A percentile compares a stretch with the other conserved stretches of the same genome.
phyloP scores from a whole-genome alignment of 768 basidiomycete genomes.

The Pisolithus albus region DNA sequence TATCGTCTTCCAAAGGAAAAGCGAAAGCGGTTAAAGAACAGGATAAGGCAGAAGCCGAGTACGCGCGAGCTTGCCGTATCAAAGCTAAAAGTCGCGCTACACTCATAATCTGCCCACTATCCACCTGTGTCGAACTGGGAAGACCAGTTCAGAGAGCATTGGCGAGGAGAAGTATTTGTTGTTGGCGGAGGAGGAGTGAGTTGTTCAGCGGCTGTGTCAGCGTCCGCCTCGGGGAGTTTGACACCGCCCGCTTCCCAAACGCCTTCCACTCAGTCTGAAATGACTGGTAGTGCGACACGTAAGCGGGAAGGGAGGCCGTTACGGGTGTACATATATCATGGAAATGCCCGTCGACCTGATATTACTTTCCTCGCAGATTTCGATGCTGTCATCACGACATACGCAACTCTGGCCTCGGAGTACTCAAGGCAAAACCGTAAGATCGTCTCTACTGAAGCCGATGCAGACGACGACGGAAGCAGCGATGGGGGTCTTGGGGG shows the following conservation, averaged over 20 bases:
- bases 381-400: conserved; percentile 96
- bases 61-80: conserved; percentile 64
- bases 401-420: conserved; percentile 91
- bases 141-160: conserved; percentile 96
- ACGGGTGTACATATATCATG: conserved; percentile 95
- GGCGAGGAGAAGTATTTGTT: conserved; percentile 81
- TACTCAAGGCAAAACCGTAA: conserved; percentile 83
- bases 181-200: conserved; percentile 64
- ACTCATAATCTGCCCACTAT: conserved; percentile 92
- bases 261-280: conserved; percentile 24
- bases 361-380: conserved; percentile 86
- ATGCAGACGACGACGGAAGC: conserved; percentile 60
- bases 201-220: conserved; percentile 24
- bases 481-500: conserved; percentile 59
- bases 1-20: conserved; percentile 46
- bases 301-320: conserved; percentile 45
- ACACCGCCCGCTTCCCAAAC: conserved; percentile 34
- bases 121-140: conserved; percentile 99
- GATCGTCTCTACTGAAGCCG: conserved; percentile 48
- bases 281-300: conserved; percentile 19
- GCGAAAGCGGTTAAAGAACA: conserved; percentile 59
- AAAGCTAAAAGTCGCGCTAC: conserved; percentile 84
- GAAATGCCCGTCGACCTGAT: conserved; percentile 79
- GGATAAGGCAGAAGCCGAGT: conserved; percentile 67
- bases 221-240: conserved; percentile 29